These are phyloP conservation scores for Talaromyces ruber DNA, from an alignment of 495 filamentous ascomycete species.

Conservation along the genomic window DNA sequence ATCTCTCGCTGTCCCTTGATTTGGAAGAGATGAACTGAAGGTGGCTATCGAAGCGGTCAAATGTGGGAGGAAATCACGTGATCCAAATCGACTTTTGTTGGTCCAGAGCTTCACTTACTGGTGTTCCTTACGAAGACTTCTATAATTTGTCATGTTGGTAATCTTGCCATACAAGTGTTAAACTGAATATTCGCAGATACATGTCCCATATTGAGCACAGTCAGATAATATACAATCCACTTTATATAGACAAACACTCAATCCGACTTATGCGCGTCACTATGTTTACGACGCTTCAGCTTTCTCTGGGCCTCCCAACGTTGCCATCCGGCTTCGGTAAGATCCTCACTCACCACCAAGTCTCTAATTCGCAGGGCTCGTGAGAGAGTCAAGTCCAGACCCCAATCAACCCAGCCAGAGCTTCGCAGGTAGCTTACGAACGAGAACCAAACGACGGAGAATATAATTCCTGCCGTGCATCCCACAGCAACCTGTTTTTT, in stretches of 20 bases:
- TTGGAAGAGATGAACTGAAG: not conserved
- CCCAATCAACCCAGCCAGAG: slow-evolving; percentile 60
- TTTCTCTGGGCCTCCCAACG: slow-evolving; percentile 63
- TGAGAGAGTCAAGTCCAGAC: slow-evolving; percentile 55
- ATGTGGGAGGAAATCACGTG: not conserved
- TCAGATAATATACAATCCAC: not conserved
- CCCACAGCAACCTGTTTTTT: slow-evolving; percentile 78
- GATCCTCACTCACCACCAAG: slow-evolving; percentile 80
- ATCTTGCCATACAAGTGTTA: not conserved
- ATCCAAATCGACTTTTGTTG: not conserved
- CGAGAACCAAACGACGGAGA: slow-evolving; percentile 71
- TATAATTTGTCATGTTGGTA: not conserved
- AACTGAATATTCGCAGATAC: not conserved
- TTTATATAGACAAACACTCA: slow-evolving; percentile 7
- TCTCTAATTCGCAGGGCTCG: slow-evolving; percentile 66
- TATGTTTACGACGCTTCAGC: slow-evolving; percentile 21
- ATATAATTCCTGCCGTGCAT: slow-evolving; percentile 57
- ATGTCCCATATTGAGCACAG: not conserved
- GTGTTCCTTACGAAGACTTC: not conserved
- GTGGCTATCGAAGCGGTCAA: not conserved
- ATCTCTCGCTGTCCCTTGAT: not conserved
- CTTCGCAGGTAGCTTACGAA: slow-evolving; percentile 56
- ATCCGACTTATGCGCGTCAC: slow-evolving; percentile 21
- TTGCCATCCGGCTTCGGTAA: slow-evolving; percentile 88
- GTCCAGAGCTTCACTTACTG: not conserved